Percentiles rank a stretch among this genome's conserved stretches.
phyloP scores from a whole-genome alignment of 1,139 yeast species.

The Casaregolazyma suthepensis region DNA sequence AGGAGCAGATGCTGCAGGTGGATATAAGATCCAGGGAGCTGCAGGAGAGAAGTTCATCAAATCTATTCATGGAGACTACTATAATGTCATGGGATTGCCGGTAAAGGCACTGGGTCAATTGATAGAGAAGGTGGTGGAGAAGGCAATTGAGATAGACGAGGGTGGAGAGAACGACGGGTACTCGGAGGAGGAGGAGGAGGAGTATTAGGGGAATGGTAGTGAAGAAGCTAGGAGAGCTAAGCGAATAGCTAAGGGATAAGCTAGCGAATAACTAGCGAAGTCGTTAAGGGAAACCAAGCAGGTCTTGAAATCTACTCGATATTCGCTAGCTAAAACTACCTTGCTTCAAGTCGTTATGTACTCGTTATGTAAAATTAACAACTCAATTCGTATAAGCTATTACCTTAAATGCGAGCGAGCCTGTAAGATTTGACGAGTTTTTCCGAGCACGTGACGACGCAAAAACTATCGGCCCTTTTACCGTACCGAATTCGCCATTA shows the following conservation, averaged over 20 bases:
- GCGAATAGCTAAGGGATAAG: background rate
- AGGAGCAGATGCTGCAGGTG: slow-evolving; percentile 84
- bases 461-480: too few relatives aligned
- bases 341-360: too few relatives aligned
- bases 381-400: too few relatives aligned
- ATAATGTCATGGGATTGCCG: slow-evolving; percentile 89
- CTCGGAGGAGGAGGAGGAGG: slow-evolving; percentile 1
- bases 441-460: background rate
- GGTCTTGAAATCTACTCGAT: too few relatives aligned
- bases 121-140: slow-evolving; percentile 32
- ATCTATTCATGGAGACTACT: slow-evolving; percentile 69
- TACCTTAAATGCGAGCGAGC: too few relatives aligned
- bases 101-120: slow-evolving; percentile 48
- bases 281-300: too few relatives aligned
- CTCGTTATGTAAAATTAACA: too few relatives aligned
- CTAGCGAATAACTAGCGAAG: too few relatives aligned
- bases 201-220: background rate
- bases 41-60: slow-evolving; percentile 59
- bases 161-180: slow-evolving; percentile 11
- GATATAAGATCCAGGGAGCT: slow-evolving; percentile 73
- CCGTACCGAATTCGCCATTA: too few relatives aligned
- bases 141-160: slow-evolving; percentile 19
- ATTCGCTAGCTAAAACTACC: too few relatives aligned
- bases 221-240: too few relatives aligned
- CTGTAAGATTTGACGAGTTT: background rate